Percentiles rank a stretch among this genome's conserved stretches.
These are phyloP conservation scores for Xylaria cubensis DNA, from an alignment of 495 filamentous ascomycete species.

Conservation along the genomic window DNA sequence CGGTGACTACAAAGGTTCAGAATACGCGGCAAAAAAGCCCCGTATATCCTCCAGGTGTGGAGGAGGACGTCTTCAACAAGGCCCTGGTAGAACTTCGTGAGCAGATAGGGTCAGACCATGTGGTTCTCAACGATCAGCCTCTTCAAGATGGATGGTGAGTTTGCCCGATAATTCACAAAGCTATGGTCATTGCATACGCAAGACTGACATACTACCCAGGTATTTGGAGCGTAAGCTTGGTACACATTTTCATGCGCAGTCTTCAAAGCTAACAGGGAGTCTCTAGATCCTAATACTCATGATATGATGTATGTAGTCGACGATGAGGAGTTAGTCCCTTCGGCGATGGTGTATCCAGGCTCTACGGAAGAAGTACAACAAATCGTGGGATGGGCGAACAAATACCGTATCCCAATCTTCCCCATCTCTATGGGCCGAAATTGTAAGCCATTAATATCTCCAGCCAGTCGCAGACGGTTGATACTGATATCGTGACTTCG, in stretches of 20 bases:
- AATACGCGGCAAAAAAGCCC: constrained; percentile 41
- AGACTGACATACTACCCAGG: constrained; percentile 29
- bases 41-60: constrained; percentile 50
- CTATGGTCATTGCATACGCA: not conserved
- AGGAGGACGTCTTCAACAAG: constrained; percentile 45
- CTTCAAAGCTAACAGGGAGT: not conserved
- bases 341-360: constrained; percentile 57
- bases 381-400: constrained; percentile 54
- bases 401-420: constrained; percentile 57
- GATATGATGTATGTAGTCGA: constrained; percentile 60
- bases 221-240: constrained; percentile 55
- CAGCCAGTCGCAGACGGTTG: not conserved
- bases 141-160: constrained; percentile 55
- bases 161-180: not conserved
- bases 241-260: not conserved
- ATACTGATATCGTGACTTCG: constrained; percentile 22
- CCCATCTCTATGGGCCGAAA: constrained; percentile 62
- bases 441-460: constrained; percentile 27
- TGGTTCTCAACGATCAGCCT: constrained; percentile 57
- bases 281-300: constrained; percentile 56
- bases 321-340: constrained; percentile 58
- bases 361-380: constrained; percentile 54
- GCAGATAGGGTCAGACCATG: constrained; percentile 47
- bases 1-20: constrained; percentile 45
- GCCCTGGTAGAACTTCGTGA: constrained; percentile 48